A percentile compares a stretch with the other conserved stretches of the same genome.
Evolutionary conservation across 164 flowering plant genomes (phyloP).

Genomic region (Chimonanthus salicifolius): DNA sequence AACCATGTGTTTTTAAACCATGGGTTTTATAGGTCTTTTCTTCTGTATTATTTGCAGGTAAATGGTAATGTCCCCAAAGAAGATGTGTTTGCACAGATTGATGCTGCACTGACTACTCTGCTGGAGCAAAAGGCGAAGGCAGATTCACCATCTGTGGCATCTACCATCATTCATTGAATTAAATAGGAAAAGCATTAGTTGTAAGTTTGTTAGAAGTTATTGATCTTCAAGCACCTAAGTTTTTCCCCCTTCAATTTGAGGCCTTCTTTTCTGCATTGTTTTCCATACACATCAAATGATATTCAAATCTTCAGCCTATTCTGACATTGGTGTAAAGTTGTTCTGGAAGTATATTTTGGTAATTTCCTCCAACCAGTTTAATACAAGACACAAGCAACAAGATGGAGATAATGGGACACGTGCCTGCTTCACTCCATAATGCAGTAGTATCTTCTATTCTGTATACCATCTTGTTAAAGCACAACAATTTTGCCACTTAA

Average conservation of each 20-base stretch:
- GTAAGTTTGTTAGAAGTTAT: neutral
- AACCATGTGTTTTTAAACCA: neutral
- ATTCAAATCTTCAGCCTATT: neutral
- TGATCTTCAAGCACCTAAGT: neutral
- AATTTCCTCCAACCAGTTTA: neutral
- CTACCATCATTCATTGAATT: conserved; percentile 1
- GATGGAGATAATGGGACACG: too few relatives aligned
- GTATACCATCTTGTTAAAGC: too few relatives aligned
- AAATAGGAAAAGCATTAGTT: neutral
- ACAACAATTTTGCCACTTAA: too few relatives aligned
- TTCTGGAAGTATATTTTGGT: neutral
- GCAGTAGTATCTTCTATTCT: too few relatives aligned
- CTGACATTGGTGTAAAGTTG: neutral
- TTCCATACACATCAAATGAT: neutral
- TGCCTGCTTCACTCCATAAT: too few relatives aligned
- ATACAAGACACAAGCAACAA: too few relatives aligned
- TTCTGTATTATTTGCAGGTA: conserved; percentile 34
- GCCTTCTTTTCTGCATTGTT: neutral
- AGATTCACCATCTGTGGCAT: conserved; percentile 7
- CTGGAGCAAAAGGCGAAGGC: conserved; percentile 19
- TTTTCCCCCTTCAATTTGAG: neutral
- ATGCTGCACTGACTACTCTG: conserved; percentile 33
- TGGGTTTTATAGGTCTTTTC: neutral
- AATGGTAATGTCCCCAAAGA: conserved; percentile 50
- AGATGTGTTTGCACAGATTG: conserved; percentile 59